Evolutionary conservation across 306 rosid species (phyloP).

Genomic region (Trifolium pratense): DNA sequence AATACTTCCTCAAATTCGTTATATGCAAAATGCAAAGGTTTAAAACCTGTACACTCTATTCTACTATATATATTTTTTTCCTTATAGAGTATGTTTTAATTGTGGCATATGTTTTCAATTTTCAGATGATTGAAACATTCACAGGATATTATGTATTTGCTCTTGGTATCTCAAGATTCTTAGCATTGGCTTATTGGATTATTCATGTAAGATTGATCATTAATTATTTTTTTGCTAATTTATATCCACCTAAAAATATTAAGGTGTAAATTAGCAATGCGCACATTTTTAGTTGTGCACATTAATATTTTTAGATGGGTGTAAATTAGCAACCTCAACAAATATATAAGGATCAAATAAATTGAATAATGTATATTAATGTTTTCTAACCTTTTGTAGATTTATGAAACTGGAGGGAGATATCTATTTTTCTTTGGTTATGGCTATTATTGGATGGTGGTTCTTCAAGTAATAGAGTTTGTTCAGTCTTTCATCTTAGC

Average conservation of each 20-base stretch:
- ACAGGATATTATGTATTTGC: constrained; percentile 89
- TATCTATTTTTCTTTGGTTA: constrained; percentile 49
- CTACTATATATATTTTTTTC: too few relatives aligned
- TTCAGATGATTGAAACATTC: constrained; percentile 83
- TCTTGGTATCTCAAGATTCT: constrained; percentile 83
- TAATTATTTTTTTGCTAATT: too few relatives aligned
- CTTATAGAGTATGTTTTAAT: not conserved
- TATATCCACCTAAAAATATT: too few relatives aligned
- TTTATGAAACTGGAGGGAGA: constrained; percentile 58
- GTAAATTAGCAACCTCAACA: too few relatives aligned
- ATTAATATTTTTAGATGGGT: too few relatives aligned
- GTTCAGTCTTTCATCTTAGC: constrained; percentile 79
- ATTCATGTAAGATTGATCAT: constrained; percentile 53
- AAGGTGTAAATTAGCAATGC: too few relatives aligned
- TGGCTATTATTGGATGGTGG: constrained; percentile 69
- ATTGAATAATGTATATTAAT: not conserved
- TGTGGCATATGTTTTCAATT: constrained; percentile 22
- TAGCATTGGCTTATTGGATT: constrained; percentile 73
- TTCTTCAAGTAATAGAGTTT: constrained; percentile 57
- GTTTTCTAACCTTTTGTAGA: constrained; percentile 45
- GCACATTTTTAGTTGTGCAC: too few relatives aligned
- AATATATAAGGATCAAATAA: too few relatives aligned
- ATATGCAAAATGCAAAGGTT: constrained; percentile 89
- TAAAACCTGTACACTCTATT: not conserved
- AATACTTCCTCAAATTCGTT: constrained; percentile 75